Conservation (phyloP, 257 asterid species). For the Jaltomata sinuosa region DNA sequence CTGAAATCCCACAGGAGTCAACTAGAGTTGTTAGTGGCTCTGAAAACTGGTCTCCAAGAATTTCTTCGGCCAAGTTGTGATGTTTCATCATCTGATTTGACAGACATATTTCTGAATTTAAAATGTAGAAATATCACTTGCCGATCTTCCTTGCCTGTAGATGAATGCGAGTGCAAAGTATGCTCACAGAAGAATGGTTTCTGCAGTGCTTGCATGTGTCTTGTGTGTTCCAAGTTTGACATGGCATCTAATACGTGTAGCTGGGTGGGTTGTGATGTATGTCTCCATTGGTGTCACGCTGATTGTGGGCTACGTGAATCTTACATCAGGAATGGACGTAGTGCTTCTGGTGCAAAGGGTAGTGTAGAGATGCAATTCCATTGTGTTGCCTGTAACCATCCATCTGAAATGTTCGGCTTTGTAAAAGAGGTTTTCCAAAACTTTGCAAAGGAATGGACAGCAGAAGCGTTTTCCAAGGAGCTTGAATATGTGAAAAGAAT, state of each 20-base stretch:
- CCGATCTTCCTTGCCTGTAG: conserved; percentile 69
- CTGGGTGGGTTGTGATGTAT: conserved; percentile 98
- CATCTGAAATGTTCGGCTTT: conserved; percentile 98
- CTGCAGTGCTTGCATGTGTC: conserved; percentile 97
- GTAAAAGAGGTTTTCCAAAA: conserved; percentile 90
- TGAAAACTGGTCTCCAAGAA: conserved; percentile 75
- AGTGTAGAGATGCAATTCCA: conserved; percentile 89
- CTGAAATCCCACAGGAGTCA: conserved; percentile 50
- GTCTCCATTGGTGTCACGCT: conserved; percentile 98
- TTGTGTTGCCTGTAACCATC: conserved; percentile 93
- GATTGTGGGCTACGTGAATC: conserved; percentile 89
- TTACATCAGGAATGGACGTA: conserved; percentile 66
- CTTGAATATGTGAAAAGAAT: conserved; percentile 71
- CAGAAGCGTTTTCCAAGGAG: conserved; percentile 74
- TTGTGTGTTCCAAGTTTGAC: conserved; percentile 91
- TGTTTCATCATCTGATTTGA: conserved; percentile 51
- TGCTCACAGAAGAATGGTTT: conserved; percentile 65
- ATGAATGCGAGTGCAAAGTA: conserved; percentile 87
- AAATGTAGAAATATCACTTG: conserved; percentile 75
- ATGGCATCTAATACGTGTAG: conserved; percentile 90
- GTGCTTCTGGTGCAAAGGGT: conserved; percentile 58
- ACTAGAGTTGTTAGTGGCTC: conserved; percentile 77
- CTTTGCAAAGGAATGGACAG: conserved; percentile 77
- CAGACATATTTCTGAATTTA: conserved; percentile 68
- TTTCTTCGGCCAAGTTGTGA: conserved; percentile 45